Conservation (phyloP, 345 rosid species). For the Sisymbrium altissimum region DNA sequence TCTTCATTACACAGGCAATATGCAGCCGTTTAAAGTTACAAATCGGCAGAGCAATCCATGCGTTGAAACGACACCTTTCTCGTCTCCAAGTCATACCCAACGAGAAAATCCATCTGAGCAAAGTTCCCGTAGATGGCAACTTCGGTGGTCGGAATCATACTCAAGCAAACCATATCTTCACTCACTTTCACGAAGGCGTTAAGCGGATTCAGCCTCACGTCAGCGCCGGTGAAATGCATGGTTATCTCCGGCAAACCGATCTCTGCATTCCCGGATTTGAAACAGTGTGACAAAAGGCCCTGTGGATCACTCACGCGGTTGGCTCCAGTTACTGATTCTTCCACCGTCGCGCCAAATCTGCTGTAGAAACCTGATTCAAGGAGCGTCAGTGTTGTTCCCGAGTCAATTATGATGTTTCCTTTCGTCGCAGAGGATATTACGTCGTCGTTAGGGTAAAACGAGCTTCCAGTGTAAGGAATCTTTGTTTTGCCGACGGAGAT, state of each 20-base stretch:
- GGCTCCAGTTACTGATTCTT: constrained; percentile 22
- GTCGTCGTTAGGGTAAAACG: not conserved
- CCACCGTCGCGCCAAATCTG: constrained; percentile 32
- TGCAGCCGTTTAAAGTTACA: not conserved
- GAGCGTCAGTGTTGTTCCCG: constrained; percentile 58
- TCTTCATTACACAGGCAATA: not conserved
- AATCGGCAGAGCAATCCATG: constrained; percentile 39
- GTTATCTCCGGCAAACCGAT: constrained; percentile 37
- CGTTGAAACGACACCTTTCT: constrained; percentile 44
- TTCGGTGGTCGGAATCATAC: constrained; percentile 18
- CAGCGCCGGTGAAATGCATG: constrained; percentile 41
- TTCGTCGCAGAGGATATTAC: not conserved
- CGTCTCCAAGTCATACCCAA: constrained; percentile 45
- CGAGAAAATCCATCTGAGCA: constrained; percentile 47
- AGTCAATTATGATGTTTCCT: constrained; percentile 65
- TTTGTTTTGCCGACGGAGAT: constrained; percentile 41
- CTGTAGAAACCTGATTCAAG: constrained; percentile 39
- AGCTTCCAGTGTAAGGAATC: constrained; percentile 31
- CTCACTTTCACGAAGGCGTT: constrained; percentile 42
- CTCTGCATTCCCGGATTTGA: not conserved
- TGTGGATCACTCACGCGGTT: constrained; percentile 39
- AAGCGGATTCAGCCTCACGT: constrained; percentile 30
- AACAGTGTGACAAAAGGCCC: constrained; percentile 39
- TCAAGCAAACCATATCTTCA: constrained; percentile 39
- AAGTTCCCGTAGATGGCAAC: constrained; percentile 50